Conservation (phyloP, 148 eudicot species). For the Dianthus caryophyllus region DNA sequence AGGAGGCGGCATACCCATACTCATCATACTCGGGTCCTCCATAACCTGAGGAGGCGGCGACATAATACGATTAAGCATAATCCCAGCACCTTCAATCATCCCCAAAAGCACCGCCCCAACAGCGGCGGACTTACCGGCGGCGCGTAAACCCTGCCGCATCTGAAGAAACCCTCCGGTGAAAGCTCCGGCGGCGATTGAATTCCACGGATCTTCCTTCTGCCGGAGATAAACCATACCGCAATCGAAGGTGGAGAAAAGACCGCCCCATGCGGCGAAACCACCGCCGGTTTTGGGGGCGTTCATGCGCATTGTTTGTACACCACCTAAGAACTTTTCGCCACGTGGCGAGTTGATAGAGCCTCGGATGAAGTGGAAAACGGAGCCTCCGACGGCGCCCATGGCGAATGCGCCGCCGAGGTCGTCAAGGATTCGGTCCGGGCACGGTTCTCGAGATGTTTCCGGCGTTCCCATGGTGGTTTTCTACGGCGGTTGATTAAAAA, state of each 20-base stretch:
- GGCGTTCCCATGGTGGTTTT: slow-evolving; percentile 61
- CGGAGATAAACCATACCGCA: slow-evolving; percentile 56
- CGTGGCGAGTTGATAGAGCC: slow-evolving; percentile 47
- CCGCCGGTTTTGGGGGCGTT: slow-evolving; percentile 62
- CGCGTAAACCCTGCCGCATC: slow-evolving; percentile 46
- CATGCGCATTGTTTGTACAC: slow-evolving; percentile 48
- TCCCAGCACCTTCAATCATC: slow-evolving; percentile 63
- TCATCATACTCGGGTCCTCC: slow-evolving; percentile 36
- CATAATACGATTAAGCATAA: slow-evolving; percentile 42
- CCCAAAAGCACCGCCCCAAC: slow-evolving; percentile 54
- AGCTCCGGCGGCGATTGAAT: slow-evolving; percentile 64
- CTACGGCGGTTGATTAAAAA: no score
- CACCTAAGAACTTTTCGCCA: slow-evolving; percentile 54
- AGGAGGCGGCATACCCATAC: slow-evolving; percentile 15
- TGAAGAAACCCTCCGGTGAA: slow-evolving; percentile 60
- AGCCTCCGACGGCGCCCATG: slow-evolving; percentile 69
- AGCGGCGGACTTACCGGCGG: slow-evolving; percentile 40
- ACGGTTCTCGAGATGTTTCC: slow-evolving; percentile 65
- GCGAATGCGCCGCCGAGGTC: slow-evolving; percentile 71
- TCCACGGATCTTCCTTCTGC: slow-evolving; percentile 88
- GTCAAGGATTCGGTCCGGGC: slow-evolving; percentile 78
- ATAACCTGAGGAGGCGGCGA: slow-evolving; percentile 34
- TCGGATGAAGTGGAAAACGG: slow-evolving; percentile 61
- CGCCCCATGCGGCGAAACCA: slow-evolving; percentile 73
- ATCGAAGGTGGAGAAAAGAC: slow-evolving; percentile 60